phyloP scores from a whole-genome alignment of 2,329 filamentous ascomycete species.

The Calonectria montana region DNA sequence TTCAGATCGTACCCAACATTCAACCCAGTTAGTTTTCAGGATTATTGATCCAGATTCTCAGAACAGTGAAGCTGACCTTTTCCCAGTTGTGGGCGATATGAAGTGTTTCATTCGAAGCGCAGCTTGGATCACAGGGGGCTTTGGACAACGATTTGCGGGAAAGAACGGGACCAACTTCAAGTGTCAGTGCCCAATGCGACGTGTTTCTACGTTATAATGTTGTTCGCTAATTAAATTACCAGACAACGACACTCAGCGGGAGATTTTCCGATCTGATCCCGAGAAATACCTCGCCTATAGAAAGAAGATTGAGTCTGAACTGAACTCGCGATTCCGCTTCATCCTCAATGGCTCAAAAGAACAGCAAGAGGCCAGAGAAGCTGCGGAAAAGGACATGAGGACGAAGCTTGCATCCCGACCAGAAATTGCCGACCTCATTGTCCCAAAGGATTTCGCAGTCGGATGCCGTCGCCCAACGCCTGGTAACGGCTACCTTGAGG shows the following conservation, averaged over 20 bases:
- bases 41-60: background rate
- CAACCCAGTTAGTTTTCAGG: slow-evolving; percentile 15
- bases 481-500: slow-evolving; percentile 24
- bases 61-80: background rate
- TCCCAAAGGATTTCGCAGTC: slow-evolving; percentile 47
- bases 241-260: slow-evolving; percentile 60
- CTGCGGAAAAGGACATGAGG: slow-evolving; percentile 22
- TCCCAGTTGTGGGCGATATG: slow-evolving; percentile 19
- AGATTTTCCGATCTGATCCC: slow-evolving; percentile 62
- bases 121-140: slow-evolving; percentile 23
- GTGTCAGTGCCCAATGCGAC: slow-evolving; percentile 42
- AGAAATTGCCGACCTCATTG: slow-evolving; percentile 56
- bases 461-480: slow-evolving; percentile 24
- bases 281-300: slow-evolving; percentile 64
- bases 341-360: slow-evolving; percentile 57
- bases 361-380: slow-evolving; percentile 18
- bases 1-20: slow-evolving; percentile 45
- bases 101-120: slow-evolving; percentile 28
- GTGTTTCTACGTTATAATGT: too few species aligned
- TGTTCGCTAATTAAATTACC: slow-evolving; percentile 12
- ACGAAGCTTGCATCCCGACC: slow-evolving; percentile 50
- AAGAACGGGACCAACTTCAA: slow-evolving; percentile 59
- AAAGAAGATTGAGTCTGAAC: slow-evolving; percentile 58
- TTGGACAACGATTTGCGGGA: slow-evolving; percentile 50
- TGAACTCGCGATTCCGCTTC: slow-evolving; percentile 65